These are phyloP conservation scores for Skeletonema marinoi DNA, from an alignment of 108 stramenopile genomes.

Conservation along the genomic window DNA sequence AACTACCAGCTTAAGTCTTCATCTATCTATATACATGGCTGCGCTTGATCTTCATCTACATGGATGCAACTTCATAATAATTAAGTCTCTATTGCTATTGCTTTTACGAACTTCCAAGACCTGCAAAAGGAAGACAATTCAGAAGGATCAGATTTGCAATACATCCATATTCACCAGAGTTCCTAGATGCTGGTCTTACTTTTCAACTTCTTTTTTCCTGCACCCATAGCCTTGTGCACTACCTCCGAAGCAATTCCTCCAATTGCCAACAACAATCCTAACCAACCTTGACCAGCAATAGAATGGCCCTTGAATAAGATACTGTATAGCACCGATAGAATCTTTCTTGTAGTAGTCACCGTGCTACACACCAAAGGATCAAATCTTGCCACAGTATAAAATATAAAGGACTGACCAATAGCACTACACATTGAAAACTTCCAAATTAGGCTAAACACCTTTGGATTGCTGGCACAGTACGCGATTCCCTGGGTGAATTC, in stretches of 20 bases:
- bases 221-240: conserved; percentile 31
- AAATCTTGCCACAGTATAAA: conserved; percentile 85
- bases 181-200: conserved; percentile 31
- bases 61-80: too few species aligned
- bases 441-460: conserved; percentile 58
- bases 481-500: conserved; percentile 58
- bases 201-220: conserved; percentile 27
- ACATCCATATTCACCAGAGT: not conserved
- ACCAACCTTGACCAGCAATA: conserved; percentile 59
- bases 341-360: conserved; percentile 94
- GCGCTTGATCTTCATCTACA: too few species aligned
- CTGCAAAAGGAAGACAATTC: not conserved
- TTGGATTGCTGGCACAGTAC: conserved; percentile 64
- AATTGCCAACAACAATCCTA: conserved; percentile 68
- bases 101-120: not conserved
- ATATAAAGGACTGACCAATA: conserved; percentile 93
- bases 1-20: too few species aligned
- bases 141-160: not conserved
- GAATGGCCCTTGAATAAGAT: conserved; percentile 75
- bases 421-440: conserved; percentile 83
- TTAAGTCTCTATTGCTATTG: too few species aligned
- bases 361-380: conserved; percentile 92
- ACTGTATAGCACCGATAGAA: conserved; percentile 87
- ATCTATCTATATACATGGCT: too few species aligned
- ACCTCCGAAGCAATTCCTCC: conserved; percentile 73